Evolutionary conservation across 176 grass and related monocot genomes (phyloP).

Genomic region (Raddia distichophylla): DNA sequence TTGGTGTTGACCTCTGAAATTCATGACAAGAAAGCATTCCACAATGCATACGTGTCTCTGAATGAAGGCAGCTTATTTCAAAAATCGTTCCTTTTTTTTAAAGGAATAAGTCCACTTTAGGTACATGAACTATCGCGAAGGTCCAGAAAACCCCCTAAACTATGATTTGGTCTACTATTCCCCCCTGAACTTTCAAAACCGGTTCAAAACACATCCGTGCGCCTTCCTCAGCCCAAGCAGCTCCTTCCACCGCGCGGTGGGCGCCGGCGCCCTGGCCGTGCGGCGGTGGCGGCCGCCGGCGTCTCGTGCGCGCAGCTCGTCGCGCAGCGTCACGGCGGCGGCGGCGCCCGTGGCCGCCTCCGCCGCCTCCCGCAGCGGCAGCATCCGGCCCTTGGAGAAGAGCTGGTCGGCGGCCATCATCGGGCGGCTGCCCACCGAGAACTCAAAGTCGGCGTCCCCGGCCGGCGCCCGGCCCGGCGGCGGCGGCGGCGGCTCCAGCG

Average conservation of each 20-base stretch:
- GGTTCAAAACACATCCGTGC: too few relatives aligned
- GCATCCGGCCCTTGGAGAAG: slow-evolving; percentile 84
- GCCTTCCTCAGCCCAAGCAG: slow-evolving; percentile 63
- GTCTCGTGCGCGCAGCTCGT: slow-evolving; percentile 63
- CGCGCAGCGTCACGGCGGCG: slow-evolving; percentile 51
- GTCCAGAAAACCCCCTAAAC: too few relatives aligned
- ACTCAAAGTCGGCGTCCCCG: slow-evolving; percentile 76
- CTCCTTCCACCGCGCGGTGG: slow-evolving; percentile 59
- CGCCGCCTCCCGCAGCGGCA: slow-evolving; percentile 50
- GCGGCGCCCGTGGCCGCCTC: background rate
- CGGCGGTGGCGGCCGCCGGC: slow-evolving; percentile 5
- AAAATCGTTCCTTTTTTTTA: background rate
- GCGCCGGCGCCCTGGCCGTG: background rate
- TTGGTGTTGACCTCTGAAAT: too few relatives aligned
- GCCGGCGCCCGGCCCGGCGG: background rate
- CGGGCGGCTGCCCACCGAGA: slow-evolving; percentile 67
- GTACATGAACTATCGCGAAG: too few relatives aligned
- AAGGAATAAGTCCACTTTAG: too few relatives aligned
- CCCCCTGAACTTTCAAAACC: too few relatives aligned
- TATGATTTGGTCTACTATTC: too few relatives aligned
- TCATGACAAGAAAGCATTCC: background rate
- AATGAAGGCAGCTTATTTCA: background rate
- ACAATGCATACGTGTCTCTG: background rate
- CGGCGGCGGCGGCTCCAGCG: slow-evolving; percentile 55
- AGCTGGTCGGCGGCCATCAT: slow-evolving; percentile 91